These are phyloP conservation scores for Ophioceras dolichostomum DNA, from an alignment of 2,329 filamentous ascomycete genomes.

Conservation along the genomic window DNA sequence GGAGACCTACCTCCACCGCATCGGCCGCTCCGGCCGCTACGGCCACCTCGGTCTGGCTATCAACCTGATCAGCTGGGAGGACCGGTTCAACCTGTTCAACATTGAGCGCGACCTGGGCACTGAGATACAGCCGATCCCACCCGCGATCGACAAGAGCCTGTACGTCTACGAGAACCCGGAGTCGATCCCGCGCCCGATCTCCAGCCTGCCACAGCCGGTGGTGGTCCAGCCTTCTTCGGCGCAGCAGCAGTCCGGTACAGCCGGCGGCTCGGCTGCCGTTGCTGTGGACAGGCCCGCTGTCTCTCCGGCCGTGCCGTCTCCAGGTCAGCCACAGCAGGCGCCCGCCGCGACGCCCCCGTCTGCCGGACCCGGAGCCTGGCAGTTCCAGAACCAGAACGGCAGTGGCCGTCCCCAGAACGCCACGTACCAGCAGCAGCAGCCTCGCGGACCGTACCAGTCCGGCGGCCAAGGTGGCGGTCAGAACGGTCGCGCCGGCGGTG, in stretches of 20 bases:
- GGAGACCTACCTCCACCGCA: constrained; percentile 96
- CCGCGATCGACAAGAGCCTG: constrained; percentile 89
- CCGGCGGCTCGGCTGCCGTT: neutral
- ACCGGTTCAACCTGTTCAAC: constrained; percentile 96
- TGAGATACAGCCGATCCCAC: constrained; percentile 93
- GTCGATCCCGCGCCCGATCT: constrained; percentile 74
- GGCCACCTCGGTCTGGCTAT: constrained; percentile 96
- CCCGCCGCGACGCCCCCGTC: too few species aligned
- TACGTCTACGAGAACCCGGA: constrained; percentile 98
- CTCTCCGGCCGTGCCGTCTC: constrained; percentile 10
- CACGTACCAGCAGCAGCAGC: constrained; percentile 12
- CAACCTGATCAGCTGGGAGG: constrained; percentile 99
- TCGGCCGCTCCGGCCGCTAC: constrained; percentile 93
- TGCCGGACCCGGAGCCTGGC: constrained; percentile 9
- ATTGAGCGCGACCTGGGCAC: constrained; percentile 96
- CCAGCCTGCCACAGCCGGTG: constrained; percentile 34
- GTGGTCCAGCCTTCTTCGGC: constrained; percentile 7
- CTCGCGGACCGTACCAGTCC: constrained; percentile 13
- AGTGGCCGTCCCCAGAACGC: constrained; percentile 17
- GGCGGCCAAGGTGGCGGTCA: constrained; percentile 16
- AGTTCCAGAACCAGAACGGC: constrained; percentile 21
- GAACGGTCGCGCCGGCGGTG: constrained; percentile 14
- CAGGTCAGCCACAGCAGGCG: constrained; percentile 16
- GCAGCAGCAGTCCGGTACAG: constrained; percentile 15
- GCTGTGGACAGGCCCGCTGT: too few species aligned